Base-by-base conservation (phyloP, 176 grass and related monocot genomes). In the Coix lacrymajobi region DNA sequence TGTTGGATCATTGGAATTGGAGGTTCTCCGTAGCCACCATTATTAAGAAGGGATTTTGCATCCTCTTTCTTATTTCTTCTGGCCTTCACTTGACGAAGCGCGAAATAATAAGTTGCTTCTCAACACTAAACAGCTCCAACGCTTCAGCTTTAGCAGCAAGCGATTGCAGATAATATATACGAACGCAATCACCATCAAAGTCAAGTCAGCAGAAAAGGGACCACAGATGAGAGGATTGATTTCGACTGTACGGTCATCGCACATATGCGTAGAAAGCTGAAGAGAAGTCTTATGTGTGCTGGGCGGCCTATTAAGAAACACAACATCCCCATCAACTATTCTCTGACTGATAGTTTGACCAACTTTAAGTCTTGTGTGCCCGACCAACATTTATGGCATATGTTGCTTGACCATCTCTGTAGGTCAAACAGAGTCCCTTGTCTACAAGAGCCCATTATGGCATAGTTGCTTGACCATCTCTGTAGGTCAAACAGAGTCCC, bases 101-200 rank as follows among this genome's bases (percentile, higher is more conserved):
- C n/a, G 92, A 95, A 64, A 90, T 95, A 22, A 78, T 82, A 7
- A 95, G 51, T 19, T 98, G 96, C 15, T 83, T 93, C 63, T 90
- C 87, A 5, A 98, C 96, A 3, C 96, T 98, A 69, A 98, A 98
- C 67, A 98, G 85, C 77, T 98, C 92, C n/a, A 90, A 37, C 1
- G 90, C 96, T 85, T 98, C 96, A 19, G 96, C 96, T 65, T 98
- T 98, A 63, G 96, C 96, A 75, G 96, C 88, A 74, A 98, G 82
- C 0, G 96, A 95, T 39, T 98, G 91, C 66, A 91, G 92, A 84
- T 98, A 95, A 81, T 93, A 98, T 22, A 98, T 95, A 13, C 93
- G 96, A 16, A 98, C 84, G 34, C 96, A 98, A 25, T 98, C 96
- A 11, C 96, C 96, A 39, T 98, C 96, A 44, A n/a, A n/a, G n/a